phyloP scores from a whole-genome alignment of 176 grass and related monocot species.

The Hordeum vulgare region DNA sequence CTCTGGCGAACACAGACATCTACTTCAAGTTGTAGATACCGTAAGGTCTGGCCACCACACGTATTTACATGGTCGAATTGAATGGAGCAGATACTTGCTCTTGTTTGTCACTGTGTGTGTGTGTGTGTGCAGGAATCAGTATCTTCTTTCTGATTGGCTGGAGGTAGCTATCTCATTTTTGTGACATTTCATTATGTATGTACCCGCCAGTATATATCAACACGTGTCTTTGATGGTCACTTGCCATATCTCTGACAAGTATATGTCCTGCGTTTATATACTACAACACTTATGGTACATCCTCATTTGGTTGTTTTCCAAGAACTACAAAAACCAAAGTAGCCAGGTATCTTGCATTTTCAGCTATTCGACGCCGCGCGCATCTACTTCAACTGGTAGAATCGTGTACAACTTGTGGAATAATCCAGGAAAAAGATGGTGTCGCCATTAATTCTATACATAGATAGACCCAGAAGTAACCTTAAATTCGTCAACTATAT shows the following conservation, averaged over 20 bases:
- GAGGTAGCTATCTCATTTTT: too few relatives aligned
- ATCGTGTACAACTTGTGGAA: neutral
- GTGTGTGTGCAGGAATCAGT: neutral
- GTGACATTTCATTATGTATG: too few relatives aligned
- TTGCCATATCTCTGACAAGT: neutral
- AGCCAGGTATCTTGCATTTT: too few relatives aligned
- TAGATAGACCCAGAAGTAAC: neutral
- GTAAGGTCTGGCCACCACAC: neutral
- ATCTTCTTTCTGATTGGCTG: neutral
- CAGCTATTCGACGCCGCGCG: too few relatives aligned
- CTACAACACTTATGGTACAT: neutral
- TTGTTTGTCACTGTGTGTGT: neutral
- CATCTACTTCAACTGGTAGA: neutral
- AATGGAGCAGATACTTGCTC: neutral
- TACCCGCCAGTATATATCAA: too few relatives aligned
- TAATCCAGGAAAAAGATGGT: neutral
- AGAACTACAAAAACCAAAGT: neutral
- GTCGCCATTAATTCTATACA: neutral
- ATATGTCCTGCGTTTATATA: neutral
- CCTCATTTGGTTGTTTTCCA: neutral
- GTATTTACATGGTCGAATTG: neutral
- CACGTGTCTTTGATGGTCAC: neutral
- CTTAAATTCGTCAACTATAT: conserved; percentile 1
- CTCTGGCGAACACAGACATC: too few relatives aligned
- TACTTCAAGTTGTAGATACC: neutral